These are phyloP conservation scores for Ballota nigra DNA, from an alignment of 257 asterid species.

Conservation along the genomic window DNA sequence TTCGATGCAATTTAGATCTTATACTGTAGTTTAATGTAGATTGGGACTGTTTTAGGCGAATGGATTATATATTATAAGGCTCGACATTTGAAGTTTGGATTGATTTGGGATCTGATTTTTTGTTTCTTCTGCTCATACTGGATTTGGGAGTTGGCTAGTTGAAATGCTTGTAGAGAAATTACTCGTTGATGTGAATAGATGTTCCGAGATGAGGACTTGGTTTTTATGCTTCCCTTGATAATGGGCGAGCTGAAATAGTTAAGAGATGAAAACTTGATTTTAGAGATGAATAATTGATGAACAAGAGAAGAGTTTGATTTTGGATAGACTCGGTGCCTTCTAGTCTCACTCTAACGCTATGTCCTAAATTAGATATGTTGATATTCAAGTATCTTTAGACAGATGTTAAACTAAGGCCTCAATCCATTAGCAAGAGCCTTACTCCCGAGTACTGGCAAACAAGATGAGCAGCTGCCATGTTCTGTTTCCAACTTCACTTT, in stretches of 20 bases:
- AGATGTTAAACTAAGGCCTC: too few relatives aligned
- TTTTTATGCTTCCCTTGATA: too few relatives aligned
- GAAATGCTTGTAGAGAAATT: conserved; percentile 2
- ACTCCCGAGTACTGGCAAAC: too few relatives aligned
- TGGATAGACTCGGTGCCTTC: too few relatives aligned
- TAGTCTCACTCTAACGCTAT: too few relatives aligned
- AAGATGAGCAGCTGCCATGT: too few relatives aligned
- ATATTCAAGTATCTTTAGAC: too few relatives aligned
- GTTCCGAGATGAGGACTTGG: too few relatives aligned
- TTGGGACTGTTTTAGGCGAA: conserved; percentile 5
- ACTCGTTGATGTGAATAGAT: conserved; percentile 2
- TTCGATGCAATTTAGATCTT: conserved; percentile 12
- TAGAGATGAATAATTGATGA: conserved; percentile 1
- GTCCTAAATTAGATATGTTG: too few relatives aligned
- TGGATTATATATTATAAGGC: background rate
- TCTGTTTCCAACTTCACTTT: background rate
- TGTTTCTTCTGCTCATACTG: conserved; percentile 1
- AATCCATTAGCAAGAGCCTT: too few relatives aligned
- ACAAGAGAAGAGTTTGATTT: background rate
- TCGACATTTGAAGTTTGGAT: conserved; percentile 4
- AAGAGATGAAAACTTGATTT: background rate
- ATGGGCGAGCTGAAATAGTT: background rate
- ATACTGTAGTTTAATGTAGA: conserved; percentile 6
- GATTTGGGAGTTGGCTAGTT: background rate
- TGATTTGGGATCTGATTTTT: conserved; percentile 21